Base-by-base conservation (phyloP, 495 filamentous ascomycete genomes). In the Hypoxylon crocopeplum region DNA sequence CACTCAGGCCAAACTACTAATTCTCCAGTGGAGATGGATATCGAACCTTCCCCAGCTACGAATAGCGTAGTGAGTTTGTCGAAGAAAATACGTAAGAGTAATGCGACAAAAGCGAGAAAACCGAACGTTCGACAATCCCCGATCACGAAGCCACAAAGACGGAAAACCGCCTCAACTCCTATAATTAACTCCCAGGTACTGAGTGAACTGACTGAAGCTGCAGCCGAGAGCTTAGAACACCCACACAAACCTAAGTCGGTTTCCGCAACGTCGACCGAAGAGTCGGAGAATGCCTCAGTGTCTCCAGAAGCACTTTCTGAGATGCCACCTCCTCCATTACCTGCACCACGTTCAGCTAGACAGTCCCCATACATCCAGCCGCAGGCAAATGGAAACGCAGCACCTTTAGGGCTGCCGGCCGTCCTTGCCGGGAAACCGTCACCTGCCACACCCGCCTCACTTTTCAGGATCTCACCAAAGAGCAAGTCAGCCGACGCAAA, bases 391-490 rank as follows among this genome's bases (percentile, higher is more conserved):
- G 59, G 59, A 10, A 63, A 48, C 36, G 22, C 54, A 15, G 42
- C 38, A 8, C 57, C 62, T 29, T 41, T 53, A 20, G 25, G 65
- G 12, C 54, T 51, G 20, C 21, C 67, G 5, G 64, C 66, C 37
- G 42, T 69, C 12, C 57, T 72, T 6, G 67, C 69, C 5, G 71
- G 72, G 4, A 66, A 73, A 7, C 71, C 71, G 24, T 81, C 80
- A 7, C 87, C 91, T 12, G 90, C 88, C 15, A 94, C 91, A 1
- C 91, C 91, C 0, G 90, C 91, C 12, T 92, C 90, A n/a, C 71
- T 96, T 55, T 93, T 96, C 86, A 88, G 84, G 44, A 62, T 80
- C 22, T 79, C 79, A 17, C 79, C 81, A 8, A 76, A 67, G 42
- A 72, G 71, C 25, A 76, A 66, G 46, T 55, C 68, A 0, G 56